Evolutionary conservation across 768 basidiomycete species (phyloP).

Genomic region (Phylloporus arenicola): DNA sequence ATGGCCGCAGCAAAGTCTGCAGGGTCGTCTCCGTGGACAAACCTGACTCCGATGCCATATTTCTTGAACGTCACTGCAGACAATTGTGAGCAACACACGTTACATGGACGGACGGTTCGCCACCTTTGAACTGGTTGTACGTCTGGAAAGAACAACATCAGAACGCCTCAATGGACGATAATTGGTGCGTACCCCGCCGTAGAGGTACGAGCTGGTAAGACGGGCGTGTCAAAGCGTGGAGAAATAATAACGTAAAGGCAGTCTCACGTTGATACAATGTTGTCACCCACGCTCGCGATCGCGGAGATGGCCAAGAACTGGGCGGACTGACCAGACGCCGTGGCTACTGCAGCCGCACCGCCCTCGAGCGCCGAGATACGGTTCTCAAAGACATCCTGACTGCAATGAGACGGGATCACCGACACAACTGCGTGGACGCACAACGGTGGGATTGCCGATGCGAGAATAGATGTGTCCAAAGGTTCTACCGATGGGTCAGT

Average conservation of each 20-base stretch:
- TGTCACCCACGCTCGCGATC: slow-evolving; percentile 52
- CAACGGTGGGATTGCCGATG: slow-evolving; percentile 52
- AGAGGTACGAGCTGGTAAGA: slow-evolving; percentile 41
- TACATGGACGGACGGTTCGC: background rate
- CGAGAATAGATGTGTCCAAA: slow-evolving; percentile 51
- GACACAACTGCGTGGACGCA: slow-evolving; percentile 24
- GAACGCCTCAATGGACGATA: background rate
- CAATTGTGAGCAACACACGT: background rate
- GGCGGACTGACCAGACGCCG: slow-evolving; percentile 57
- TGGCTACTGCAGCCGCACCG: slow-evolving; percentile 52
- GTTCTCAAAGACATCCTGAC: slow-evolving; percentile 59
- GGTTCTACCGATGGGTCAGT: slow-evolving; percentile 21
- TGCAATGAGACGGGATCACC: background rate
- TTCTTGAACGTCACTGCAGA: slow-evolving; percentile 48
- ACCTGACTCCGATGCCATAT: slow-evolving; percentile 50
- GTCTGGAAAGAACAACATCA: slow-evolving; percentile 33
- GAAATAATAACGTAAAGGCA: background rate
- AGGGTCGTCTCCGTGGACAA: slow-evolving; percentile 44
- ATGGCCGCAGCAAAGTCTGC: slow-evolving; percentile 47
- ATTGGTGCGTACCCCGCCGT: slow-evolving; percentile 47
- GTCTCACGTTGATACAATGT: slow-evolving; percentile 55
- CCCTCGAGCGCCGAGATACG: slow-evolving; percentile 62
- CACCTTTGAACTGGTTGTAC: slow-evolving; percentile 62
- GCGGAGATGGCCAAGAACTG: slow-evolving; percentile 56
- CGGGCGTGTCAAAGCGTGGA: no score